Base-by-base conservation (phyloP, 139 green algal species). In the Deuterostichococcus epilithicus region DNA sequence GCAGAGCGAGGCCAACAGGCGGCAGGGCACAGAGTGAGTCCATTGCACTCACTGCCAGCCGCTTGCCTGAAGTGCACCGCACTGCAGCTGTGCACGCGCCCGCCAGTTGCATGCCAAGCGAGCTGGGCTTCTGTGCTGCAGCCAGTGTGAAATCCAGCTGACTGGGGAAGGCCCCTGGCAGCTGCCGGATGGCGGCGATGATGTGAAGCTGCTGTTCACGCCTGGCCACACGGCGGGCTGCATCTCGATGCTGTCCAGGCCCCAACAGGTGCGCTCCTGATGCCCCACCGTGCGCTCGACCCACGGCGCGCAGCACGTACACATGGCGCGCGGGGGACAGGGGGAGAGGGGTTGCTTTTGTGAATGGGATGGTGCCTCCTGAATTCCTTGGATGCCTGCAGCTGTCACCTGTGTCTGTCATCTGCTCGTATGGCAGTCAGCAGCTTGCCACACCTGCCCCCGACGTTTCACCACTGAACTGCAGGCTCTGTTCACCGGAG, bases 161-260 rank as follows among this genome's bases (percentile, higher is more conserved):
- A 66, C 76, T 18, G 91, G 90, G 0, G 47, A 80, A 22, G 90
- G 88, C 0, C 91, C 88, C 32, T 95, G 91, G 91, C 28, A 72
- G 23, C 68, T 94, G 65, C 68, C 78, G 1, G 82, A 84, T 33
- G 74, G 59, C 33, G 47, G 73, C 23, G 33, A 78, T 1, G 90
- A 93, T 26, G 63, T 92, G 15, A 42, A 83, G 76, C 69, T 94
- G 15, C 47, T 94, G 18, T 84, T 86, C 76, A 93, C 86, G 3
- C 92, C 91, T 5, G 91, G 92, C 1, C 92, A 96, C 85, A 95
- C 91, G 0, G 13, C 35, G 0, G 90, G 83, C n/a, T 87, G 86
- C 47, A 60, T 92, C 18, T 85, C 76, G 45, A 76, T 96, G 76
- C 84, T 86, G 63, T 86, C 90, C 70, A 80, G 81, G 10, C 88